Conservation (phyloP, 352 stramenopile species). For the Phytophthora fragariaefolia region DNA sequence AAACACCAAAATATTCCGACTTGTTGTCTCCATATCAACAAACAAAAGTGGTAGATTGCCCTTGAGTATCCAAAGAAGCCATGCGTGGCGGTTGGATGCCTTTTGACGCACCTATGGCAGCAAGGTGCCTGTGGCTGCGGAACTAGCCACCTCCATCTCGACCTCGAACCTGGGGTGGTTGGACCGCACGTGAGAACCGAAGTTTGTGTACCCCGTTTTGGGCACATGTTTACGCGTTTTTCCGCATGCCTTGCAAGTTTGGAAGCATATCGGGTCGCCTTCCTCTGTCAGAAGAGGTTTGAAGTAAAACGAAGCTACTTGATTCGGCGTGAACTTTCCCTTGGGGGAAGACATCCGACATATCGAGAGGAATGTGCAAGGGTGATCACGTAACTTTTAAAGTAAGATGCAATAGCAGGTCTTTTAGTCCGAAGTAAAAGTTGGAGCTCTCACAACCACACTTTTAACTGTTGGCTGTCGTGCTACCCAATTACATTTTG, state of each 20-base stretch:
- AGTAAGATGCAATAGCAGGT: not conserved
- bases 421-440: not conserved
- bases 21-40: constrained; percentile 5
- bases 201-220: constrained; percentile 7
- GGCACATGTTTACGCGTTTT: constrained; percentile 7
- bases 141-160: not conserved
- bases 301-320: constrained; percentile 7
- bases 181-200: not conserved
- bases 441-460: not conserved
- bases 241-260: constrained; percentile 4
- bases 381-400: not conserved
- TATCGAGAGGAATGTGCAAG: not conserved
- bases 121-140: not conserved
- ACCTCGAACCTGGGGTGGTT: not conserved
- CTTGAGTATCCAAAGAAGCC: not conserved
- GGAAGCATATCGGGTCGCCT: not conserved
- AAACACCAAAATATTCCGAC: not conserved
- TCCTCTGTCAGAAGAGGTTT: constrained; percentile 6
- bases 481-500: not conserved
- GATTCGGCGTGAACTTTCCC: constrained; percentile 11
- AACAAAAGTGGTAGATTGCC: constrained; percentile 6
- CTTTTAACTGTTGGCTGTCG: not conserved
- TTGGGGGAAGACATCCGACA: not conserved
- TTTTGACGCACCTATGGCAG: not conserved
- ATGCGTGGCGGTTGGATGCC: no score